Evolutionary conservation across 2,329 filamentous ascomycete species (phyloP).

Genomic region (Colletotrichum somersetense): DNA sequence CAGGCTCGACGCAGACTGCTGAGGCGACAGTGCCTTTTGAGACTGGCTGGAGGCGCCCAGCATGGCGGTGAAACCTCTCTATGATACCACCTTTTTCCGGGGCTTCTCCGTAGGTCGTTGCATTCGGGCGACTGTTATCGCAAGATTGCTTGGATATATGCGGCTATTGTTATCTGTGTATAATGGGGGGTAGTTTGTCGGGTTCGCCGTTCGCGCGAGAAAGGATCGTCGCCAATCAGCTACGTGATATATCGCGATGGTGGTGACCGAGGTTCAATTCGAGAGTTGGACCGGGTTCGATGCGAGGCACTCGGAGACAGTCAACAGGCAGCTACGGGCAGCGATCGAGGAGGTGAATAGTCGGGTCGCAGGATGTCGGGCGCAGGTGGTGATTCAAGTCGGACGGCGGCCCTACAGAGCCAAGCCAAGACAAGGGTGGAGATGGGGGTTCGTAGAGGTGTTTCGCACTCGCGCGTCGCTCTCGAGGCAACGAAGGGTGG

Average conservation of each 20-base stretch:
- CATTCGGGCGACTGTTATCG: conserved; percentile 41
- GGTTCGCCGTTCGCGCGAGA: conserved; percentile 14
- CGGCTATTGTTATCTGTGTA: conserved; percentile 3
- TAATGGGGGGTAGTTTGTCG: conserved; percentile 8
- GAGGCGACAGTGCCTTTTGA: conserved; percentile 64
- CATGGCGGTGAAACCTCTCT: conserved; percentile 54
- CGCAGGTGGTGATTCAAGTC: conserved; percentile 17
- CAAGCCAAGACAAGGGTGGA: conserved; percentile 35
- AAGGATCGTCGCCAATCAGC: conserved; percentile 21
- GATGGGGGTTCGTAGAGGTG: conserved; percentile 8
- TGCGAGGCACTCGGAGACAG: background rate
- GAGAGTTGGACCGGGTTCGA: background rate
- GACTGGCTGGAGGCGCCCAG: conserved; percentile 67
- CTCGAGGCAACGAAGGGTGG: background rate
- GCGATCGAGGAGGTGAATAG: background rate
- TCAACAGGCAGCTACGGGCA: background rate
- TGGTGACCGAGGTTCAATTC: conserved; percentile 12
- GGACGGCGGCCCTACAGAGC: conserved; percentile 30
- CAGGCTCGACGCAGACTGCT: conserved; percentile 52
- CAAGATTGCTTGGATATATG: conserved; percentile 6
- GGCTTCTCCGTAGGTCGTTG: conserved; percentile 38
- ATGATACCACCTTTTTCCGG: conserved; percentile 42
- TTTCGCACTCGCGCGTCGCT: background rate
- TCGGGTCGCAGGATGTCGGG: conserved; percentile 21
- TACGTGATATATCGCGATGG: conserved; percentile 18